Evolutionary conservation across 108 stramenopile genomes (phyloP).

Genomic region (Nannochloropsis gaditana): DNA sequence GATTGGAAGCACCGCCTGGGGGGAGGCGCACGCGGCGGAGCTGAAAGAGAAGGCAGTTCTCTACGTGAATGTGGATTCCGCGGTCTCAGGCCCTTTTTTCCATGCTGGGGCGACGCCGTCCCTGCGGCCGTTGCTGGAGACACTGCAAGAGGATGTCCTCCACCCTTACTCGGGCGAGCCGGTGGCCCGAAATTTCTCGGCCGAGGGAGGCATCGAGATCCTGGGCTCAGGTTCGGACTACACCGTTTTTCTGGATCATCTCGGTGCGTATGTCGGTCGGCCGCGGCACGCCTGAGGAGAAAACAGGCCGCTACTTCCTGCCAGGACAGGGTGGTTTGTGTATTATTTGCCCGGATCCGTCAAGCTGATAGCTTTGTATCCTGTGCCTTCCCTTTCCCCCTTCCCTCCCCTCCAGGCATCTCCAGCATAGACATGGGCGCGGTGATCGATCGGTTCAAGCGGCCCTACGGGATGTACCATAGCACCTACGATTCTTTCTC

Average conservation of each 20-base stretch:
- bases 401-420: background rate
- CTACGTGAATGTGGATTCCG: conserved; percentile 63
- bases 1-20: conserved; percentile 66
- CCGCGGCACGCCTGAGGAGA: too few species aligned
- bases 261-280: conserved; percentile 26
- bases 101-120: conserved; percentile 56
- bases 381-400: background rate
- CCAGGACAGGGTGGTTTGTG: too few species aligned
- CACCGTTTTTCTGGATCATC: conserved; percentile 63
- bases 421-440: conserved; percentile 17
- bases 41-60: conserved; percentile 48
- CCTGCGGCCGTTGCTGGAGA: conserved; percentile 27
- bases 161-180: conserved; percentile 26
- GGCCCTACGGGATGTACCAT: conserved; percentile 62
- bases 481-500: conserved; percentile 61
- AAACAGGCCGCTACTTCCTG: too few species aligned
- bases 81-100: conserved; percentile 55
- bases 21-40: conserved; percentile 51
- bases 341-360: too few species aligned
- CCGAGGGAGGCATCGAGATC: conserved; percentile 41
- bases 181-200: conserved; percentile 52
- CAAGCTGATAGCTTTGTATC: background rate
- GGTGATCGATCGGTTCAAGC: conserved; percentile 5
- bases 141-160: conserved; percentile 23
- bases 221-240: conserved; percentile 64